A percentile compares a stretch with the other conserved stretches of the same genome.
phyloP scores from a whole-genome alignment of 148 eudicot genomes.

The Rhododendron williamsianum region DNA sequence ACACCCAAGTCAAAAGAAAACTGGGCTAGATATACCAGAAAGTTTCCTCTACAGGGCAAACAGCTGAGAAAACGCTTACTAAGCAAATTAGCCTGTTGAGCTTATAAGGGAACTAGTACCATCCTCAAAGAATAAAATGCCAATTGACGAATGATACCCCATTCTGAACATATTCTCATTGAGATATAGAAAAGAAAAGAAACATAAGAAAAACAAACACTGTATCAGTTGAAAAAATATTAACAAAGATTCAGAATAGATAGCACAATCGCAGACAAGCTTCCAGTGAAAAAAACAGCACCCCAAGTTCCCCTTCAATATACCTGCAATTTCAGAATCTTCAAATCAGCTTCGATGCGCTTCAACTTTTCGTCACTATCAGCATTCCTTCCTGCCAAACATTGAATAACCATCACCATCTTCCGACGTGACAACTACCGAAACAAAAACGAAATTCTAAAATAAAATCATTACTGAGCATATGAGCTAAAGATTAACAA shows the following conservation, averaged over 20 bases:
- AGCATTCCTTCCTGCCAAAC: constrained; percentile 48
- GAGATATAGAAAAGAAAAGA: not conserved
- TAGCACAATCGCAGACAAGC: not conserved
- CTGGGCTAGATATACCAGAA: not conserved
- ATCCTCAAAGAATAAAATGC: not conserved
- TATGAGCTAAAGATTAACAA: not conserved
- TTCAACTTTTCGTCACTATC: constrained; percentile 44
- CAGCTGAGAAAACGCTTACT: not conserved
- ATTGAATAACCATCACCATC: not conserved
- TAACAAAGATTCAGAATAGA: not conserved
- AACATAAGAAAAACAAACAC: not conserved
- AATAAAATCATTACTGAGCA: not conserved
- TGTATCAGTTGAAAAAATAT: not conserved
- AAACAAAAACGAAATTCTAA: not conserved
- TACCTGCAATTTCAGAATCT: constrained; percentile 79
- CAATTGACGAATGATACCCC: not conserved
- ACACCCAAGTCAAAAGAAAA: not conserved
- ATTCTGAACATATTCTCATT: not conserved
- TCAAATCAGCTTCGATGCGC: constrained; percentile 85
- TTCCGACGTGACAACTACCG: not conserved
- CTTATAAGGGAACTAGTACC: not conserved
- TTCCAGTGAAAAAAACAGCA: constrained; percentile 1
- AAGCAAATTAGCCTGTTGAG: not conserved
- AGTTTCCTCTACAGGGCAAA: not conserved
- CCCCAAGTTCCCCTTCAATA: constrained; percentile 7